Evolutionary conservation across 345 rosid genomes (phyloP).

Genomic region (Balakata baccata): DNA sequence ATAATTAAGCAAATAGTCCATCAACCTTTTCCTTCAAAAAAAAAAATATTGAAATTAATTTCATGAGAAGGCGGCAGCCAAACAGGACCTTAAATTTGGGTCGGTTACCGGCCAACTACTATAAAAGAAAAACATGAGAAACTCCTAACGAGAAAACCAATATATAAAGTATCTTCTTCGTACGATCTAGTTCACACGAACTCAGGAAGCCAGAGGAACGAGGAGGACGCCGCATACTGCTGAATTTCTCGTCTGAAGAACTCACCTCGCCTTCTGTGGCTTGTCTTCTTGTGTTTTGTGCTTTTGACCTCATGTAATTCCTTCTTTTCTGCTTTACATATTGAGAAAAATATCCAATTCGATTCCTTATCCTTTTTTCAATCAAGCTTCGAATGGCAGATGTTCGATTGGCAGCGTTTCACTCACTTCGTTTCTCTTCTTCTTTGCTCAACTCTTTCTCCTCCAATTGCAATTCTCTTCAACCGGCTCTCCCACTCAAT

Average conservation of each 20-base stretch:
- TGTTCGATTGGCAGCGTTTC: conserved; percentile 43
- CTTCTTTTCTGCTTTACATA: neutral
- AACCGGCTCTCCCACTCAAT: conserved; percentile 27
- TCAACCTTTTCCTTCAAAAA: too few species aligned
- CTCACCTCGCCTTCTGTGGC: neutral
- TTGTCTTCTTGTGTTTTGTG: neutral
- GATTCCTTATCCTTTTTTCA: neutral
- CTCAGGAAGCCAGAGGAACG: too few species aligned
- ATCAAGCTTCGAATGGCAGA: conserved; percentile 54
- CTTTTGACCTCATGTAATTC: neutral
- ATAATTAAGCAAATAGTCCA: too few species aligned
- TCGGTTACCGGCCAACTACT: neutral
- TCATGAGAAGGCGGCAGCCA: neutral
- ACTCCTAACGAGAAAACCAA: neutral
- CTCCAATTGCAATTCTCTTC: conserved; percentile 38
- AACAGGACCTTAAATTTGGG: neutral
- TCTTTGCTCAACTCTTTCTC: conserved; percentile 35
- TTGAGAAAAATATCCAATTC: neutral
- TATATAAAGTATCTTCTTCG: neutral
- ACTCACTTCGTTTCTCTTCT: conserved; percentile 43
- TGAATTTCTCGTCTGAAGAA: too few species aligned
- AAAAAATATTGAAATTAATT: neutral
- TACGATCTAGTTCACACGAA: conserved; percentile 24
- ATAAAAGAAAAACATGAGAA: neutral
- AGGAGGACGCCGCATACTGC: neutral